Conservation (phyloP, 306 rosid genomes). For the Canavalia ensiformis region DNA sequence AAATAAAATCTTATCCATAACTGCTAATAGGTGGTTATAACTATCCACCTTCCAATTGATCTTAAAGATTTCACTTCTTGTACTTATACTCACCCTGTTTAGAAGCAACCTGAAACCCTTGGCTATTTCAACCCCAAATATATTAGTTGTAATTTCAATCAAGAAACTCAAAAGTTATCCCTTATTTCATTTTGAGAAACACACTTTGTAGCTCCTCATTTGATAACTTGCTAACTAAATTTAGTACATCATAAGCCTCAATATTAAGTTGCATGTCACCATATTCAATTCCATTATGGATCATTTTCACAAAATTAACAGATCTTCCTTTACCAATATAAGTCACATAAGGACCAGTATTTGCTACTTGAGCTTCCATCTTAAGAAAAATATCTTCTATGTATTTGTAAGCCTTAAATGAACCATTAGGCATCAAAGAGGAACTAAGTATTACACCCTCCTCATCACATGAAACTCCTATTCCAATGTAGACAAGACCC, state of each 20-base stretch:
- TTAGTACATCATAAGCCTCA: slow-evolving; percentile 85
- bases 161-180: slow-evolving; percentile 84
- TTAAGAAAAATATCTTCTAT: slow-evolving; percentile 84
- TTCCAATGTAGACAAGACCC: slow-evolving; percentile 84
- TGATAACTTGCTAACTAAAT: slow-evolving; percentile 80
- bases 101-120: too few species aligned
- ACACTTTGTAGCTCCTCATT: slow-evolving; percentile 70
- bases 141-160: slow-evolving; percentile 82
- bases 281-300: slow-evolving; percentile 84
- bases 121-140: too few species aligned
- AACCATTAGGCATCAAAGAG: slow-evolving; percentile 92
- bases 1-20: too few species aligned
- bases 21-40: too few species aligned
- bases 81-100: too few species aligned
- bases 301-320: slow-evolving; percentile 85
- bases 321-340: slow-evolving; percentile 85
- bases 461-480: slow-evolving; percentile 92
- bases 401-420: slow-evolving; percentile 73
- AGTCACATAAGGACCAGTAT: slow-evolving; percentile 84
- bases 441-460: slow-evolving; percentile 86
- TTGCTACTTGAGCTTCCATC: slow-evolving; percentile 89
- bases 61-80: too few species aligned
- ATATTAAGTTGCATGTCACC: slow-evolving; percentile 92
- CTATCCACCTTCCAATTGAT: too few species aligned
- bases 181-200: slow-evolving; percentile 80